Base-by-base conservation (phyloP, 306 rosid genomes). In the Begonia peltatifolia region DNA sequence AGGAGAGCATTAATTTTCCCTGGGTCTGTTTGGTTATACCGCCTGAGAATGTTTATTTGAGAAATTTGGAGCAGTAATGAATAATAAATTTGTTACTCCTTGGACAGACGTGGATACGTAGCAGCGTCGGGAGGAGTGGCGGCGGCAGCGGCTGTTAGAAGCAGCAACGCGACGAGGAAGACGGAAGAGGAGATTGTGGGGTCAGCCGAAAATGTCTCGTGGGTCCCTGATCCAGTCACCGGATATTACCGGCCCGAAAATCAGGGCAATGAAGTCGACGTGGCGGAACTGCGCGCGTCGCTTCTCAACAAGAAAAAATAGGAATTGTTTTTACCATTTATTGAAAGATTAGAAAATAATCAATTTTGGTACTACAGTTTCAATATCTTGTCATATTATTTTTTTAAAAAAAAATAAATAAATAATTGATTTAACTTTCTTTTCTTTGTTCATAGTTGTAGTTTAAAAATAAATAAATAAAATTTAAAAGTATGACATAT, bases 201-300 rank as follows among this genome's bases (percentile, higher is more conserved):
- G 4, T 43, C 62, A 8, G 2, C 63, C 9, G 70, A 64, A 53
- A 85, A 78, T 71, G 87, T 61, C 11, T 67, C 84, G 42, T 89
- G 97, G 97, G 70, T 84, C 3, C 97, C 97, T 0, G 84, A 84
- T 35, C 97, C 97, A 2, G 77, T 75, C 14, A 89, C 97, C 35
- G 97, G 97, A 13, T 73, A 68, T 66, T 89, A 89, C 58, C 76
- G 64, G 11, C 97, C 95, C 0, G 95, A 78, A 69, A 84, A 76
- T 18, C 44, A 56, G 30, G 47, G 13, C 14, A 54, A 62, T 12
- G 87, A 82, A 51, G 63, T 74, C 14, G 97, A 89, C 59, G 84
- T 59, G 6, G 93, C 84, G 3, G 93, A 89, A 50, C 75, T 89
- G 7, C 84, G 97, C 1, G 78, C 82, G 8, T n/a, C 17, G 6